Percentiles rank a stretch among this genome's conserved stretches.
These are phyloP conservation scores for Entomortierella chlamydospora DNA, from an alignment of 192 early-diverging fungal genomes.

Conservation along the genomic window DNA sequence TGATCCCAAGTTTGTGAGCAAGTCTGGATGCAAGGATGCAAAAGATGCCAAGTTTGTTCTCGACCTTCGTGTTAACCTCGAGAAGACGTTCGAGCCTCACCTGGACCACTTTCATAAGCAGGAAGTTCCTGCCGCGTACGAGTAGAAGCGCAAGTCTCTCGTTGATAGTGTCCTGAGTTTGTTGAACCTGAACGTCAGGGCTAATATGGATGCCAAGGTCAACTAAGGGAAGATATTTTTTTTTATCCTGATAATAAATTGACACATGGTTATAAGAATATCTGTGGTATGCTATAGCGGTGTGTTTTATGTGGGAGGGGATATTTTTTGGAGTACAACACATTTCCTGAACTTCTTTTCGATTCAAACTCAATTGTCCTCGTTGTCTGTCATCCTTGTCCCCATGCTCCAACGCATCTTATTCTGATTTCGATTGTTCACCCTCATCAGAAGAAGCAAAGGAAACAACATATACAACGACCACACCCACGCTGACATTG, in stretches of 20 bases:
- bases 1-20: slow-evolving; percentile 41
- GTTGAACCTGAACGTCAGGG: slow-evolving; percentile 18
- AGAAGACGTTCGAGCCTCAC: slow-evolving; percentile 14
- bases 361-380: no score
- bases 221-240: neutral
- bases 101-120: slow-evolving; percentile 24
- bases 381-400: no score
- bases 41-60: slow-evolving; percentile 27
- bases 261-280: neutral
- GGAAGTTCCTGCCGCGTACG: slow-evolving; percentile 28
- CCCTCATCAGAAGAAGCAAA: no score
- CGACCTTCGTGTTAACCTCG: slow-evolving; percentile 23
- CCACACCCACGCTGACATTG: no score
- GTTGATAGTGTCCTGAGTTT: slow-evolving; percentile 3
- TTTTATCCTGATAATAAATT: neutral
- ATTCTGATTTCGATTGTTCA: no score
- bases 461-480: no score
- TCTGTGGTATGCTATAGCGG: no score
- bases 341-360: no score
- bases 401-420: no score
- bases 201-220: slow-evolving; percentile 8
- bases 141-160: slow-evolving; percentile 6
- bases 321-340: no score
- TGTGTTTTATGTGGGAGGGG: no score
- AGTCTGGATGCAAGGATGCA: slow-evolving; percentile 40